A percentile compares a stretch with the other conserved stretches of the same genome.
Conservation (phyloP, 768 basidiomycete species). For the Russula emetica region DNA sequence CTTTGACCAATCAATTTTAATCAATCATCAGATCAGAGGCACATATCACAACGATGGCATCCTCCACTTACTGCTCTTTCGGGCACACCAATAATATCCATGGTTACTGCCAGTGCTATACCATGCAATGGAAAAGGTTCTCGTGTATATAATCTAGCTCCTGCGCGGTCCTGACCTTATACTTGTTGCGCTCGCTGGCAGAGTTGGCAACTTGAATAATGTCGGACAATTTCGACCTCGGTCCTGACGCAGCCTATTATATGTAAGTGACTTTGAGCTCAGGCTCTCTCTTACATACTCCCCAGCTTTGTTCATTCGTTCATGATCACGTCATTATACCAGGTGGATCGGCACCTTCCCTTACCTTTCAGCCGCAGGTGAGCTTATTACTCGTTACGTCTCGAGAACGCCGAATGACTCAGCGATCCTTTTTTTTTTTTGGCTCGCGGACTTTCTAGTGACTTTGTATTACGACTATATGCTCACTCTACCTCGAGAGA, state of each 20-base stretch:
- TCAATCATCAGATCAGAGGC: too few relatives aligned
- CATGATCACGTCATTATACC: not conserved
- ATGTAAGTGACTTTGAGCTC: not conserved
- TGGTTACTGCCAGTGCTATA: not conserved
- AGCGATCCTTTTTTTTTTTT: not conserved
- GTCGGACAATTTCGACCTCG: not conserved
- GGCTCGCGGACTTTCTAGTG: constrained; percentile 20
- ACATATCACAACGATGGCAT: too few relatives aligned
- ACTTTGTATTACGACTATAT: constrained; percentile 34
- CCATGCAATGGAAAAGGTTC: not conserved
- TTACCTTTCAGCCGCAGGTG: constrained; percentile 4
- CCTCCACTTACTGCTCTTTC: too few relatives aligned
- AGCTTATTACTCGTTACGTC: not conserved
- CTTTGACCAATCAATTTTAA: too few relatives aligned
- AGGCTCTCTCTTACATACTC: not conserved
- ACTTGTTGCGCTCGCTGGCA: not conserved
- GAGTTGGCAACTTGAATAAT: constrained; percentile 9
- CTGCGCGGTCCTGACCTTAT: not conserved
- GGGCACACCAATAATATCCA: not conserved
- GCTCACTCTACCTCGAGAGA: constrained; percentile 37
- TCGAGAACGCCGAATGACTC: not conserved
- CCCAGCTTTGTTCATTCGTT: not conserved
- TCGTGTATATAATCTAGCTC: not conserved
- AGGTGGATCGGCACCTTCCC: constrained; percentile 4
- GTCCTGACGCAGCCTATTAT: constrained; percentile 5